Conservation (phyloP, 805 yeast genomes). For the Nakazawaea molendinolei region DNA sequence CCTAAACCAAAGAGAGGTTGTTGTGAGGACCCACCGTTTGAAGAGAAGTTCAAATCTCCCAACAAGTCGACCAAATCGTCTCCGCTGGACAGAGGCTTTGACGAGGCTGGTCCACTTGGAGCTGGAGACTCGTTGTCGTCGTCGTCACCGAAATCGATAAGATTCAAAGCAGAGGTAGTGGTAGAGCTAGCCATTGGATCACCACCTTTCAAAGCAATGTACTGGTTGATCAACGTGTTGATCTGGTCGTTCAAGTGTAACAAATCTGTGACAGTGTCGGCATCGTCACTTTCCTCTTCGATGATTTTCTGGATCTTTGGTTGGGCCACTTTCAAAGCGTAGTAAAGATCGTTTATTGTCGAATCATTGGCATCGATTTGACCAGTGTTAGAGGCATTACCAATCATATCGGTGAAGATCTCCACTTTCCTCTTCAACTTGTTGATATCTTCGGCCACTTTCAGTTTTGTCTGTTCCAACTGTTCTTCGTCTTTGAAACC, state of each 20-base stretch:
- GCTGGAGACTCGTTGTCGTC: constrained; percentile 16
- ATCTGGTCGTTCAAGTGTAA: constrained; percentile 70
- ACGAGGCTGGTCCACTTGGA: constrained; percentile 11
- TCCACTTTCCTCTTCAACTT: constrained; percentile 82
- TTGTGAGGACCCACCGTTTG: constrained; percentile 41
- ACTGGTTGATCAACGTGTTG: constrained; percentile 62
- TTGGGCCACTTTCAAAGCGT: constrained; percentile 73
- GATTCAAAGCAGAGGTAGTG: constrained; percentile 30
- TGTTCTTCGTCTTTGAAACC: constrained; percentile 86
- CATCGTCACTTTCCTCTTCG: constrained; percentile 70
- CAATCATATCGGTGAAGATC: constrained; percentile 80
- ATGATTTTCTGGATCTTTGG: constrained; percentile 83
- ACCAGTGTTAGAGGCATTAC: constrained; percentile 36
- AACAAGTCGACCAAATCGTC: constrained; percentile 60
- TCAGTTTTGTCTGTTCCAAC: constrained; percentile 63
- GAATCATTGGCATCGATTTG: constrained; percentile 46
- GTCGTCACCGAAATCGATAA: constrained; percentile 74
- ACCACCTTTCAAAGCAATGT: constrained; percentile 58
- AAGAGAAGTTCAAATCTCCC: constrained; percentile 41
- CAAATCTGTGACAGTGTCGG: constrained; percentile 58
- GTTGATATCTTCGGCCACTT: constrained; percentile 77
- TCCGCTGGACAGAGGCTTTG: constrained; percentile 22
- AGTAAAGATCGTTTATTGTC: constrained; percentile 70
- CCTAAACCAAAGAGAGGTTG: constrained; percentile 20
- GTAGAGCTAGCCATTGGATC: constrained; percentile 20